These are phyloP conservation scores for Tagetes patula DNA, from an alignment of 129 eudicot species.

Conservation along the genomic window DNA sequence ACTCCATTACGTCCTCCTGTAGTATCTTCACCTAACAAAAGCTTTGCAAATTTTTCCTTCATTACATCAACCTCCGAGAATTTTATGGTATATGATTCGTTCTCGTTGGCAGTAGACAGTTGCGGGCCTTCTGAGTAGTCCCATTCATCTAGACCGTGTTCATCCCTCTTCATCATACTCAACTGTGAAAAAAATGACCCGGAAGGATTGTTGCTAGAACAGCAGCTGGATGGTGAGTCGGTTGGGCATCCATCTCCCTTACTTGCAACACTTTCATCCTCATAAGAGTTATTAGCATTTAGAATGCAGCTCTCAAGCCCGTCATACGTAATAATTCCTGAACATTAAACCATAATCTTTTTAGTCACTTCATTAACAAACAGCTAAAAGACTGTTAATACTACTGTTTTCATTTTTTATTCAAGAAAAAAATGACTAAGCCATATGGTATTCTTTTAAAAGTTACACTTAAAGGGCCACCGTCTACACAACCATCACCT, in stretches of 20 bases:
- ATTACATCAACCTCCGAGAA: constrained; percentile 58
- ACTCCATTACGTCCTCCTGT: constrained; percentile 80
- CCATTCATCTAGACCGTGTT: constrained; percentile 51
- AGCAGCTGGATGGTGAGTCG: constrained; percentile 78
- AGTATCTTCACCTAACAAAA: constrained; percentile 85
- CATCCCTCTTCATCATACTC: constrained; percentile 63
- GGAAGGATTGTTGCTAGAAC: constrained; percentile 71
- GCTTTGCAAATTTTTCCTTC: constrained; percentile 82
- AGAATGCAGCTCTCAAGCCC: constrained; percentile 93
- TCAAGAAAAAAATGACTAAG: background rate
- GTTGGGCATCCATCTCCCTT: constrained; percentile 52
- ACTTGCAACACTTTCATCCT: constrained; percentile 57
- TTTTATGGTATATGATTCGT: background rate
- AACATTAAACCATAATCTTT: background rate
- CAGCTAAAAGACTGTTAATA: background rate
- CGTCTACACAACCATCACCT: no score
- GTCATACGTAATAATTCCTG: constrained; percentile 80
- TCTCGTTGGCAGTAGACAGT: no score
- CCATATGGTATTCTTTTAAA: background rate
- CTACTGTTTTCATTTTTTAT: background rate
- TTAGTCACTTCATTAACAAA: background rate
- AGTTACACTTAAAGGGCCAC: background rate
- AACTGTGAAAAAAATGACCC: constrained; percentile 69
- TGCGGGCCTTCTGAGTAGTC: constrained; percentile 46
- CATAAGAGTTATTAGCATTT: constrained; percentile 48